Base-by-base conservation (phyloP, 2,329 filamentous ascomycete species). In the Pseudogymnoascus sp. region DNA sequence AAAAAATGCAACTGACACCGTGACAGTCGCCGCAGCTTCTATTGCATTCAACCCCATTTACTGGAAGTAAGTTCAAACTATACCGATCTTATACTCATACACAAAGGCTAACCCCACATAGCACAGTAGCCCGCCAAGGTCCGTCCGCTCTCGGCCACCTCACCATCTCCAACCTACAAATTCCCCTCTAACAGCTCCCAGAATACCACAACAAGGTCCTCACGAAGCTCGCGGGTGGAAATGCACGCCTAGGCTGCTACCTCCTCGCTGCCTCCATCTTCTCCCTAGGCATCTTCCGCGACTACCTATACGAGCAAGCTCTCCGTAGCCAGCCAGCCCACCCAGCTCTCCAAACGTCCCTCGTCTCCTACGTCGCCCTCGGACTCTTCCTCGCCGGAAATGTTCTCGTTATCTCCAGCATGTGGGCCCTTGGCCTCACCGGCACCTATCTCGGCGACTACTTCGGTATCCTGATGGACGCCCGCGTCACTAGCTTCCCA, bases 21-120 rank as follows among this genome's bases (percentile, higher is more conserved):
- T 48, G 36, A 63, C 67, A 96, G 92, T 94, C 68, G 90, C 91
- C 68, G 89, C 87, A 58, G 82, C 80, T 62, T 84, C 89, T 60
- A 96, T 99, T 76, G 82, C 87, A 58, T 97, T 99, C 78, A 99
- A 99, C 77, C 94, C 94, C 21, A 87, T 94, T n/a, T 97, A 97
- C 77, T 99, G 94, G 94, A 99, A 99, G 92, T 96, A 82, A 80
- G 90, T 82, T 82, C 60, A 8, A 36, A 64, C 48, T 59, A 64
- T 66, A 48, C 39, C 45, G 39, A 36, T 42, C 58, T 39, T 59
- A 21, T 52, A 36, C 12, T 15, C 52, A 40, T 60, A 18, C 62
- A 18, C 52, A n/a, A 12, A 21, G 27, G 29, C 45, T 58, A 37
- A 55, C 21, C 39, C 15, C 35, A 29, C 36, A 18, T 62, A 95